A percentile compares a stretch with the other conserved stretches of the same genome.
These are phyloP conservation scores for Trametopsis cervina DNA, from an alignment of 768 basidiomycete genomes.

Conservation along the genomic window DNA sequence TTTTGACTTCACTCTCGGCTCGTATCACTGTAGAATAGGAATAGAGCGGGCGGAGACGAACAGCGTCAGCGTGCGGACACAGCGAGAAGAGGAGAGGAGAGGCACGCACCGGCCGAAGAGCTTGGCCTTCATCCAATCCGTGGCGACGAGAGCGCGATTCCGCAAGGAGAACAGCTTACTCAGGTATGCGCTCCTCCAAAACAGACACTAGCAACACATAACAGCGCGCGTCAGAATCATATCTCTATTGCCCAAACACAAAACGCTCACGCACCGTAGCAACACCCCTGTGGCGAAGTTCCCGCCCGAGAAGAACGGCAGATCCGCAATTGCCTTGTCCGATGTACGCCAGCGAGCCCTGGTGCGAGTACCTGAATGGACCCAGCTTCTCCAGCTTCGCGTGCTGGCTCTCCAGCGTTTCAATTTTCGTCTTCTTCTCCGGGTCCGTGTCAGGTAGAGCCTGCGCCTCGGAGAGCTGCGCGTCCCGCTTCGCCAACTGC, in stretches of 20 bases:
- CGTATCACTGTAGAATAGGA: slow-evolving; percentile 24
- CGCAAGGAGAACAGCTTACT: slow-evolving; percentile 93
- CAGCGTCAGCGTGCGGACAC: background rate
- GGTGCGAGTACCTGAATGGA: slow-evolving; percentile 96
- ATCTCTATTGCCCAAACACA: too few species aligned
- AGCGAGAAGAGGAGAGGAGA: background rate
- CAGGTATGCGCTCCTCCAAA: slow-evolving; percentile 91
- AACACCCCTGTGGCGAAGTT: slow-evolving; percentile 86
- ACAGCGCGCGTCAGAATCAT: background rate
- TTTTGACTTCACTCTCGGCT: slow-evolving; percentile 20
- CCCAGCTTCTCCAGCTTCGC: slow-evolving; percentile 62
- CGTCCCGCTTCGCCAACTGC: slow-evolving; percentile 71
- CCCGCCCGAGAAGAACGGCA: slow-evolving; percentile 91
- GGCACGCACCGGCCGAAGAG: slow-evolving; percentile 75
- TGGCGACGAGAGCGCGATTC: slow-evolving; percentile 85
- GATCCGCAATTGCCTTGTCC: slow-evolving; percentile 97
- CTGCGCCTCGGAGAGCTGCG: slow-evolving; percentile 30
- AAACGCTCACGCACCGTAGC: slow-evolving; percentile 45
- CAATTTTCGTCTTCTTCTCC: slow-evolving; percentile 43
- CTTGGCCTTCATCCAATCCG: slow-evolving; percentile 89
- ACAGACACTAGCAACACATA: too few species aligned
- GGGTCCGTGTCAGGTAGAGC: slow-evolving; percentile 38
- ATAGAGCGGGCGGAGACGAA: too few species aligned
- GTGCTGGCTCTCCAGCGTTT: slow-evolving; percentile 56
- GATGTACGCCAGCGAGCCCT: slow-evolving; percentile 86